Evolutionary conservation across 2,329 filamentous ascomycete genomes (phyloP).

Genomic region (Colletotrichum orchidophilum): DNA sequence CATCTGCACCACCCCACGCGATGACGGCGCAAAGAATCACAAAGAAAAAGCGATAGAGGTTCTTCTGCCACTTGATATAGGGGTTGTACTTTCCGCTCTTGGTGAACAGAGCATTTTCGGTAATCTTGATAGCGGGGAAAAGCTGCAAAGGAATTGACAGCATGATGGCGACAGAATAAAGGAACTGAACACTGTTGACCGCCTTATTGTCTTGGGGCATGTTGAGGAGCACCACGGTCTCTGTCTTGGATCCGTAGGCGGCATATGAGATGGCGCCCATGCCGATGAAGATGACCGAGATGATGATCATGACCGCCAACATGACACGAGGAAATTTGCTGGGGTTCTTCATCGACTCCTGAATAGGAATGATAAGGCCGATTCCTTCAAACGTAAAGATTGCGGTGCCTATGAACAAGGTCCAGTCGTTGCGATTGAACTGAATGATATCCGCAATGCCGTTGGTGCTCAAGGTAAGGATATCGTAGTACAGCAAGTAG

Average conservation of each 20-base stretch:
- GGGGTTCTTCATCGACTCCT: constrained; percentile 84
- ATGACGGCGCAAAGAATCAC: constrained; percentile 87
- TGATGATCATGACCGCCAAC: constrained; percentile 91
- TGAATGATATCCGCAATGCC: constrained; percentile 86
- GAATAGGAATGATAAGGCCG: constrained; percentile 79
- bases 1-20: constrained; percentile 90
- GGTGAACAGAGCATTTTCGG: constrained; percentile 93
- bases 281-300: constrained; percentile 87
- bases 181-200: constrained; percentile 94
- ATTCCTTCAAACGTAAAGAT: constrained; percentile 89
- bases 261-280: constrained; percentile 96
- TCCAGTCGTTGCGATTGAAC: constrained; percentile 95
- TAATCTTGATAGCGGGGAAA: constrained; percentile 97
- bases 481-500: constrained; percentile 96
- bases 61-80: constrained; percentile 99
- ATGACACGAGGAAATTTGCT: constrained; percentile 91
- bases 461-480: constrained; percentile 80
- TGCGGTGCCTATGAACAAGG: constrained; percentile 96
- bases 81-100: constrained; percentile 97
- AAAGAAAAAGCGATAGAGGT: constrained; percentile 92
- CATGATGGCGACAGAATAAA: constrained; percentile 98
- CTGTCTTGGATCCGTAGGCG: constrained; percentile 92
- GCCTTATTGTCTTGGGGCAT: constrained; percentile 94
- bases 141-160: constrained; percentile 95
- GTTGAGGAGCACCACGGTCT: constrained; percentile 96